phyloP scores from a whole-genome alignment of 257 asterid species.

The Forsythia suspensa region DNA sequence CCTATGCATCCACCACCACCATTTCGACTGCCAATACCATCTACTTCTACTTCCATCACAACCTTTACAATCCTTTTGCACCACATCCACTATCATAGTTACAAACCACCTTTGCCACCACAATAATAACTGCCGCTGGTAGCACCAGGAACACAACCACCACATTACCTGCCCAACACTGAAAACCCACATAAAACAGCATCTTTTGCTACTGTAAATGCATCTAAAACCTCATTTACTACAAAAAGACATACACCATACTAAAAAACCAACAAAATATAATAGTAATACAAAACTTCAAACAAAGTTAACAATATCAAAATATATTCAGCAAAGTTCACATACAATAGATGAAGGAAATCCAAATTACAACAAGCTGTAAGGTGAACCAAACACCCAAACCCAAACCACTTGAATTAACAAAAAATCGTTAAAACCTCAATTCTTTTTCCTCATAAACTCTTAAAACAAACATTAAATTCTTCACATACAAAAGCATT shows the following conservation, averaged over 20 bases:
- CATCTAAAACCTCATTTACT: conserved; percentile 6
- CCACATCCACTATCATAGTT: neutral
- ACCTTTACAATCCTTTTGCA: neutral
- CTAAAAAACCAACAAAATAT: neutral
- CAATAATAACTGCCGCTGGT: no score
- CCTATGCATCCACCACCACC: neutral
- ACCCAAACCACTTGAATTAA: neutral
- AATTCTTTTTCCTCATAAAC: conserved; percentile 3
- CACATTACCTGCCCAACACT: no score
- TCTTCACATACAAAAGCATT: conserved; percentile 11
- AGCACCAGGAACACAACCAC: no score
- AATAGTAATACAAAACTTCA: neutral
- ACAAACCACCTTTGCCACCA: neutral
- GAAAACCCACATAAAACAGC: no score
- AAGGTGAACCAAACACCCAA: conserved; percentile 8
- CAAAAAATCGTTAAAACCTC: neutral
- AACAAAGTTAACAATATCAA: no score
- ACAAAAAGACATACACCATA: conserved; percentile 14
- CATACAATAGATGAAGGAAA: neutral
- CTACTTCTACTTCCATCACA: neutral
- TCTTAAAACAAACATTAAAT: conserved; percentile 10
- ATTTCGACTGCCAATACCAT: neutral
- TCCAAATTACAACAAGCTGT: conserved; percentile 22
- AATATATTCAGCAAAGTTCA: no score
- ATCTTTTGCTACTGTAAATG: neutral